Evolutionary conservation across 148 eudicot genomes (phyloP).

Genomic region (Diospyros lotus): DNA sequence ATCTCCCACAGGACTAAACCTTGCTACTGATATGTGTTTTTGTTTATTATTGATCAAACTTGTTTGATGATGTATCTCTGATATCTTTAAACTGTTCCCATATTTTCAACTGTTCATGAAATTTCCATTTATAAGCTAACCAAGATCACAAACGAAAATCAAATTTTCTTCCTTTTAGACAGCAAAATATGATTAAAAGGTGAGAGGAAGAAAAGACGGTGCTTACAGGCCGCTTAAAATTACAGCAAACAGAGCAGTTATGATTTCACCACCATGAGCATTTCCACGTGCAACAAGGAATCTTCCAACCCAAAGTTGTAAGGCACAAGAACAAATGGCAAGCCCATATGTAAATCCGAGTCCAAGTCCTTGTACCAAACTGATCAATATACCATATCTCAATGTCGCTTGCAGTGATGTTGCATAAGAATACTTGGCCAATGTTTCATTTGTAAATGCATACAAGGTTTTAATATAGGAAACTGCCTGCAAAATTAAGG

Average conservation of each 20-base stretch:
- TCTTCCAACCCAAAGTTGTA: constrained; percentile 97
- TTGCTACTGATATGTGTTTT: neutral
- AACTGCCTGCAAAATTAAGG: constrained; percentile 60
- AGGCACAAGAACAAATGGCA: constrained; percentile 97
- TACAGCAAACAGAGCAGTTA: constrained; percentile 88
- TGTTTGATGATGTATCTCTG: no score
- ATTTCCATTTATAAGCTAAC: neutral
- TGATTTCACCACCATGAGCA: constrained; percentile 93
- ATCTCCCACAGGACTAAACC: neutral
- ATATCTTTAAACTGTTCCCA: neutral
- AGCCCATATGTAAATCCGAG: constrained; percentile 98
- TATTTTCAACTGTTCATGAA: neutral
- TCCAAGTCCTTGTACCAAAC: constrained; percentile 99
- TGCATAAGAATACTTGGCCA: constrained; percentile 98
- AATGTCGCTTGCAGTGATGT: constrained; percentile 95
- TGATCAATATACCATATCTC: constrained; percentile 94
- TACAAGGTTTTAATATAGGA: constrained; percentile 77
- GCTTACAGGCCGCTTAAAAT: constrained; percentile 97
- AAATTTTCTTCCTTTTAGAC: neutral
- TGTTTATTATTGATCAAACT: no score
- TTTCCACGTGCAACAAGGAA: constrained; percentile 64
- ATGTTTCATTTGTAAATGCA: constrained; percentile 89
- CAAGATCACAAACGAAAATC: neutral
- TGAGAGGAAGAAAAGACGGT: constrained; percentile 10
- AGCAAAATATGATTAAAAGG: neutral